Conservation (phyloP, 129 eudicot species). For the Rutidosis leptorrhynchoides region DNA sequence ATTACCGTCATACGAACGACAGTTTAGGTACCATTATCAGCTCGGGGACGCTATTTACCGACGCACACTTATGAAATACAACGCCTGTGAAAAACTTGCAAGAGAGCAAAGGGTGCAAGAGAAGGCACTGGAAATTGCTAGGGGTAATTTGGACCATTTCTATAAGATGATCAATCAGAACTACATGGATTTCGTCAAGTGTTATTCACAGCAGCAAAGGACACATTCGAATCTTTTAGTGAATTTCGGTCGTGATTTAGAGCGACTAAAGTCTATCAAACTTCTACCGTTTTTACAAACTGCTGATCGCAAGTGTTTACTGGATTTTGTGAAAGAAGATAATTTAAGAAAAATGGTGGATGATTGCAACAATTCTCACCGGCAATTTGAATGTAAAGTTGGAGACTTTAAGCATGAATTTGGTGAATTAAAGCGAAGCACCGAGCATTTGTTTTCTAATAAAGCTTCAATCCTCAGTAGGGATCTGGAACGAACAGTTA, state of each 20-base stretch:
- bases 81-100: constrained; percentile 52
- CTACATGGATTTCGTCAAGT: constrained; percentile 68
- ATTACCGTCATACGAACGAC: constrained; percentile 81
- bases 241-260: constrained; percentile 70
- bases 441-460: constrained; percentile 68
- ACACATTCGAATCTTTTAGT: constrained; percentile 62
- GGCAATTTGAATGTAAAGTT: constrained; percentile 88
- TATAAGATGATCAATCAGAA: constrained; percentile 70
- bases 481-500: constrained; percentile 59
- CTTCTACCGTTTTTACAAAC: constrained; percentile 69
- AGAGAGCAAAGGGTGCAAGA: constrained; percentile 94
- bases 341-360: constrained; percentile 69
- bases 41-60: constrained; percentile 66
- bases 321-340: constrained; percentile 88
- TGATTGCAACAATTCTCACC: constrained; percentile 75
- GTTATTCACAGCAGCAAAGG: constrained; percentile 67
- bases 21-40: constrained; percentile 81
- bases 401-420: constrained; percentile 85
- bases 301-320: constrained; percentile 53
- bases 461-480: constrained; percentile 58
- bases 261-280: constrained; percentile 56
- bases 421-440: constrained; percentile 66
- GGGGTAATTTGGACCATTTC: constrained; percentile 78
- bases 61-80: constrained; percentile 49
- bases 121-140: constrained; percentile 88